Evolutionary conservation across 106 monocot species (phyloP).

Genomic region (Apostasia ramifera): DNA sequence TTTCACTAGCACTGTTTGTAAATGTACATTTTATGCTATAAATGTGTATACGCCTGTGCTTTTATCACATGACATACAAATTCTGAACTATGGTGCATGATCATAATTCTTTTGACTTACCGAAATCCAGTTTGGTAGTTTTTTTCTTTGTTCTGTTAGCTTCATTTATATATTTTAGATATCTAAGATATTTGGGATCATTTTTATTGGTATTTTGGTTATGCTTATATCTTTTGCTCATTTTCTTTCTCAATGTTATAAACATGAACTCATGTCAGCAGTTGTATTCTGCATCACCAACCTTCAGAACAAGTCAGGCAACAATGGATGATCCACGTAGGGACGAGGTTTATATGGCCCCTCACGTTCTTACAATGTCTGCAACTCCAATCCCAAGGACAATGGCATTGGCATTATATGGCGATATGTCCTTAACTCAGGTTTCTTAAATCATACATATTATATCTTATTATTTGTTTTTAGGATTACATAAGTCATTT

Average conservation of each 20-base stretch:
- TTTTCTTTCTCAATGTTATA: background rate
- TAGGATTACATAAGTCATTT: background rate
- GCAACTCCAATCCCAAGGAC: conserved; percentile 98
- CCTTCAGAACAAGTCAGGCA: conserved; percentile 13
- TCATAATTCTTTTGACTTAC: no score
- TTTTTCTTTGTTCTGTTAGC: no score
- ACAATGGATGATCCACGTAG: conserved; percentile 15
- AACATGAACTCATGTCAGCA: conserved; percentile 15
- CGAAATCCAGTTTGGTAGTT: no score
- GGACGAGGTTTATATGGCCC: conserved; percentile 74
- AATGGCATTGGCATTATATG: conserved; percentile 88
- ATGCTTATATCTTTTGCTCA: background rate
- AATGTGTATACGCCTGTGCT: no score
- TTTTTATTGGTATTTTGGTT: background rate
- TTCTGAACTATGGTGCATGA: no score
- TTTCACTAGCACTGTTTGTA: no score
- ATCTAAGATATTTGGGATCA: no score
- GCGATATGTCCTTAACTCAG: conserved; percentile 93
- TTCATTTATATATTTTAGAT: no score
- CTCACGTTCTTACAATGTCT: conserved; percentile 95
- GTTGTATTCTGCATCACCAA: conserved; percentile 55
- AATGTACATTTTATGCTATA: no score
- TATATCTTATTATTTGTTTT: background rate
- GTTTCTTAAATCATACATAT: conserved; percentile 19
- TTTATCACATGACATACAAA: no score